Base-by-base conservation (phyloP, 1,284 basidiomycete species). In the Paramarasmius palmivorus region DNA sequence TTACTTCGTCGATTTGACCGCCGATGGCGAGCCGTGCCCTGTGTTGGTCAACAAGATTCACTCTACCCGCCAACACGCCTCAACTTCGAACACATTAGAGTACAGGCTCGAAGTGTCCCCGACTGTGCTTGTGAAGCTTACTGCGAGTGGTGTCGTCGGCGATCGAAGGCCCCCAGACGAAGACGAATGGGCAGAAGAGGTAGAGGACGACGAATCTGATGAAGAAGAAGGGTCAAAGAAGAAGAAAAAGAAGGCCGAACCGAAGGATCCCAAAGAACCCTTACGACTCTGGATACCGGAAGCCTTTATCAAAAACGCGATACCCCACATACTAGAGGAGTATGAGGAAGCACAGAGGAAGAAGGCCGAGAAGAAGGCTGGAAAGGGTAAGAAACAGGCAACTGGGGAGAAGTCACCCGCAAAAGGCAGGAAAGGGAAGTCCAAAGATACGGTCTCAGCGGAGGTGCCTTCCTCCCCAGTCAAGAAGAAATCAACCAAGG, bases 261-360 rank as follows among this genome's bases (percentile, higher is more conserved):
- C 77, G 5, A 69, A 77, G 3, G 74, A 78, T 59, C 77, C 88
- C 4, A 55, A 72, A 25, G 73, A 72, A 50, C 74, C 78, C 59
- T 61, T 90, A 59, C 74, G 88, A 25, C 62, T 93, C 32, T 90
- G 88, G 88, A 76, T 91, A 73, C 88, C 90, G 0, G 88, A 86
- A 14, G 84, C 79, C 55, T 86, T 94, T 75, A 78, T 93, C 7
- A 70, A 73, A 15, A 68, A 83, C 47, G 90, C 83, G 4, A 83
- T 84, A 52, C 86, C 88, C 4, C 69, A 71, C 5, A 65, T 92
- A 25, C 84, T 85, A 8, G 72, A 80, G 45, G 78, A 79, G 19
- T 90, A 77, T 53, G 81, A 88, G 59, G 80, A 76, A 23, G 67
- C 67, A 19, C 68, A 73, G 63, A 76, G 73, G 59, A 73, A 68